phyloP scores from a whole-genome alignment of 1,284 basidiomycete species.

The Cryptococcus sp. region DNA sequence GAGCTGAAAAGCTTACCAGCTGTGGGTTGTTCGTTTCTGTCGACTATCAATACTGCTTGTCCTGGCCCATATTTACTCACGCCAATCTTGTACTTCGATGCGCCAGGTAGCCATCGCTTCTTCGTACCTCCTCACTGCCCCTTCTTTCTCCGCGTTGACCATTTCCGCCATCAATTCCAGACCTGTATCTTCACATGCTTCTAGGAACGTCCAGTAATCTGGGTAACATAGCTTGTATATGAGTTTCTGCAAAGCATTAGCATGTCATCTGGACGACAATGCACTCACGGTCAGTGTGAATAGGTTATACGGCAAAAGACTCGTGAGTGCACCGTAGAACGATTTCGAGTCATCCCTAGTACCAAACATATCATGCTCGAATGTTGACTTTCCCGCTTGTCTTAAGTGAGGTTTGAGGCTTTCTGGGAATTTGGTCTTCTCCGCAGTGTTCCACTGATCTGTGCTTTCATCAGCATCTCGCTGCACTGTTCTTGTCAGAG shows the following conservation, averaged over 20 bases:
- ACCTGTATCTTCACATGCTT: conserved; percentile 25
- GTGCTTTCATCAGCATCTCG: not conserved
- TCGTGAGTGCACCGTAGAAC: conserved; percentile 28
- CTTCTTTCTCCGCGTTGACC: conserved; percentile 17
- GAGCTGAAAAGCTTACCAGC: not conserved
- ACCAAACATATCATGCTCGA: conserved; percentile 56
- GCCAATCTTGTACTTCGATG: conserved; percentile 13
- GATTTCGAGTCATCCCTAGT: conserved; percentile 23
- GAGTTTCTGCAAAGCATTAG: conserved; percentile 32
- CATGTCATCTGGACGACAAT: not conserved
- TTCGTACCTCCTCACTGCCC: conserved; percentile 13
- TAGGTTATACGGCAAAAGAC: conserved; percentile 40
- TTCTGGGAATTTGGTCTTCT: conserved; percentile 84
- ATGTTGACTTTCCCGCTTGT: conserved; percentile 69
- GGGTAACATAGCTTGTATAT: conserved; percentile 27
- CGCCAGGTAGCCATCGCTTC: conserved; percentile 9
- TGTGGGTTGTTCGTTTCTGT: conserved; percentile 15
- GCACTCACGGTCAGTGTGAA: conserved; percentile 42
- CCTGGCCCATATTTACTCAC: conserved; percentile 8
- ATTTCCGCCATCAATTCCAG: conserved; percentile 19
- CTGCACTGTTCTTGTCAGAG: too few relatives aligned
- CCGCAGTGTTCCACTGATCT: conserved; percentile 32
- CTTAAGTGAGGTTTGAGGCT: conserved; percentile 68
- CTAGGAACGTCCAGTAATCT: conserved; percentile 28
- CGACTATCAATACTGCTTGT: not conserved